These are phyloP conservation scores for Ustilago nuda DNA, from an alignment of 1,284 basidiomycete species.

Conservation along the genomic window DNA sequence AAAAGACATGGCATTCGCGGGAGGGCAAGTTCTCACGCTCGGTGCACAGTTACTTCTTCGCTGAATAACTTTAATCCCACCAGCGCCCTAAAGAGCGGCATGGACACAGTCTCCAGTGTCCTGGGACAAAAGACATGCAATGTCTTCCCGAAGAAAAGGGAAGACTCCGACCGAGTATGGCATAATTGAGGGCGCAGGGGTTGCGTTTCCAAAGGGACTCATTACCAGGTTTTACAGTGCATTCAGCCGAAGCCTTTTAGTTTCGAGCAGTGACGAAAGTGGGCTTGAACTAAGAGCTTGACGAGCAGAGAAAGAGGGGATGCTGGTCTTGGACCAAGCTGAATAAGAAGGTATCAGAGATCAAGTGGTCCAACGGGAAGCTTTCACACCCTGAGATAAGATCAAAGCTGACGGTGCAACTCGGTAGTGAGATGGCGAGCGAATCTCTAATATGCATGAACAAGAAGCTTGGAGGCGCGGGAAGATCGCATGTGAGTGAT, in stretches of 20 bases:
- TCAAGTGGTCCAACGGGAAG: constrained; percentile 4
- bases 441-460: neutral
- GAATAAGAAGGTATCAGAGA: neutral
- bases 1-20: neutral
- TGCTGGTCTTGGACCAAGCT: neutral
- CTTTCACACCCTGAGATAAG: constrained; percentile 19
- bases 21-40: neutral
- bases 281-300: neutral
- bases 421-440: constrained; percentile 25
- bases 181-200: constrained; percentile 3
- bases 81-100: neutral
- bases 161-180: constrained; percentile 33
- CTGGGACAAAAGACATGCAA: neutral
- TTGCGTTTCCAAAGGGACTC: neutral
- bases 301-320: neutral
- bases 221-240: neutral
- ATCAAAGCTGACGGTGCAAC: constrained; percentile 13
- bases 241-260: neutral
- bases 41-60: neutral
- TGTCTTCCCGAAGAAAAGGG: neutral
- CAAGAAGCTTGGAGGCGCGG: neutral
- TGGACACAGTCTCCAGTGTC: neutral
- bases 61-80: neutral
- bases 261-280: neutral
- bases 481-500: neutral